Evolutionary conservation across 169 alveolate genomes (phyloP).

Genomic region (Plasmodium gallinaceum): DNA sequence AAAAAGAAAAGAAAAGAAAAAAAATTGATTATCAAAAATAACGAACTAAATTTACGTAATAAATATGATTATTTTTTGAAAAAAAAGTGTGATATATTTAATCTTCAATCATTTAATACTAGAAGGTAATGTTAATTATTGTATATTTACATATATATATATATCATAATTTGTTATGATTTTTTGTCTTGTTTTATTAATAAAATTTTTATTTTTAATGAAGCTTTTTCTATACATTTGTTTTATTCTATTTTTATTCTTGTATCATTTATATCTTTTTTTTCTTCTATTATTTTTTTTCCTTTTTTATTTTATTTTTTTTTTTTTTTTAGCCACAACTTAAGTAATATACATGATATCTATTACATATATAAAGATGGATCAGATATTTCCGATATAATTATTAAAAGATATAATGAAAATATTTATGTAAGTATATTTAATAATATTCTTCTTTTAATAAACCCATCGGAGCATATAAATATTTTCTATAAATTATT

Average conservation of each 20-base stretch:
- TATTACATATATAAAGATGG: slow-evolving; percentile 58
- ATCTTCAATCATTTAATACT: neutral
- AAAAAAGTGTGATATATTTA: slow-evolving; percentile 10
- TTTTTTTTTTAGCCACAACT: slow-evolving; percentile 15
- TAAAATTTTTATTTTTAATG: neutral
- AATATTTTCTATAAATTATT: slow-evolving; percentile 48
- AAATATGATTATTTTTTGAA: slow-evolving; percentile 33
- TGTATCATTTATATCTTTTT: neutral
- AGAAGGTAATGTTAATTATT: slow-evolving; percentile 11
- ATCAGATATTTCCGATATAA: slow-evolving; percentile 42
- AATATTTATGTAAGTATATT: slow-evolving; percentile 49
- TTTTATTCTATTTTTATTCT: neutral
- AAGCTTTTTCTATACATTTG: too few species aligned
- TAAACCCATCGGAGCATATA: slow-evolving; percentile 28
- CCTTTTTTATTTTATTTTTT: neutral
- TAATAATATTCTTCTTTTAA: slow-evolving; percentile 57
- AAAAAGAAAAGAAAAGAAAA: slow-evolving; percentile 25
- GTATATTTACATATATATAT: neutral
- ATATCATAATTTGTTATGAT: neutral
- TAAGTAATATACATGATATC: slow-evolving; percentile 45
- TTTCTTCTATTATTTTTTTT: neutral
- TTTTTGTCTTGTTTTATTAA: neutral
- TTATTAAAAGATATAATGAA: slow-evolving; percentile 49
- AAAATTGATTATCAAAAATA: slow-evolving; percentile 28
- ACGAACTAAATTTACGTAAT: slow-evolving; percentile 25